Evolutionary conservation across 495 filamentous ascomycete species (phyloP), one percentile per base, ranked within the genome.

Genomic region (Paragyromitra xinjiangensis): DNA sequence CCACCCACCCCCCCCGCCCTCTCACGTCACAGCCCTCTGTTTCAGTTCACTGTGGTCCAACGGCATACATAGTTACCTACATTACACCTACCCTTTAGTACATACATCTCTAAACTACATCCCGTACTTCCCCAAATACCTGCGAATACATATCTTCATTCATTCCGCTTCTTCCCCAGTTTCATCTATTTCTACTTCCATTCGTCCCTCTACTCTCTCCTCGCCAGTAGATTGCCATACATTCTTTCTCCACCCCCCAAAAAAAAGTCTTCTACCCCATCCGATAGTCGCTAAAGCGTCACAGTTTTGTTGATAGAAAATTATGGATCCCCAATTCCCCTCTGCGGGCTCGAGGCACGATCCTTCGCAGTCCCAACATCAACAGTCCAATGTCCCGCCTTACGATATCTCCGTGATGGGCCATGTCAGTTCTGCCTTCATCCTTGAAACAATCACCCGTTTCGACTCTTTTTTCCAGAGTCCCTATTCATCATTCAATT

Each of bases 351-450:
- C 79, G 24, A 81, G 80, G 72, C 79, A 81, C 79, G 80, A 81
- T 77, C 74, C 79, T 81, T 80, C 78, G 69, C 77, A 80, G 78
- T 78, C 79, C 66, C 80, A 81, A 75, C 80, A 81, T 58, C 80
- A 81, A 71, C 80, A 81, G 65, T 56, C 77, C 56, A 80, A 71
- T 80, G 77, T 80, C 78, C 79, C 73, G 65, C 79, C 74, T 71
- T 81, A 81, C 67, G 80, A 81, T 64, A 81, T 81, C 70, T 81
- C 79, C 72, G 80, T 81, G 69, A 81, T 81, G 80, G 80, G 80
- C 79, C 80, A 81, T 81, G 80, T 81, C 69, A 81, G 79, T 81
- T 59, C 62, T 68, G 61, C 77, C 78, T 61, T 79, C 66, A 44
- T 64, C 72, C 56, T 78, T 79, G 77, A 79, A 79, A 79, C 77